A percentile compares a stretch with the other conserved stretches of the same genome.
These are phyloP conservation scores for Coriaria nepalensis DNA, from an alignment of 306 rosid species.

Conservation along the genomic window DNA sequence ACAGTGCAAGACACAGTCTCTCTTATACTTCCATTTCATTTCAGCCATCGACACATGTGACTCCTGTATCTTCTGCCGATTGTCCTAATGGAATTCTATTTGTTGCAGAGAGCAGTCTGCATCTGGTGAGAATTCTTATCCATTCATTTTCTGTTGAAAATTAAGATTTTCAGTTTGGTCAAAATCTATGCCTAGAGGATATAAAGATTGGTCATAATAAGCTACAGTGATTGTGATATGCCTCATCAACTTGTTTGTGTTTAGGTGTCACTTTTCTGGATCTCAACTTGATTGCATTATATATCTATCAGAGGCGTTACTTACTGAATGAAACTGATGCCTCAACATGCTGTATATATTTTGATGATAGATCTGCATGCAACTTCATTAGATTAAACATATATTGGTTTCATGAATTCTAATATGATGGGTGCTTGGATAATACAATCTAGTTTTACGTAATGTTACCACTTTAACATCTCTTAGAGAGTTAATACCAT, in stretches of 20 bases:
- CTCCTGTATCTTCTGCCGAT: constrained; percentile 74
- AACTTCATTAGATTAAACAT: background rate
- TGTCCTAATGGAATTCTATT: constrained; percentile 90
- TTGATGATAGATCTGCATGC: background rate
- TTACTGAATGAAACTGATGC: background rate
- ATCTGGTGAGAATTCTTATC: constrained; percentile 54
- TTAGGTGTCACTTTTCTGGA: background rate
- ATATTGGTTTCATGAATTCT: no score
- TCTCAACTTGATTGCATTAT: background rate
- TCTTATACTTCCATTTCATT: constrained; percentile 88
- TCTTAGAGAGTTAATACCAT: background rate
- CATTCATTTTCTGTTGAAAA: constrained; percentile 7
- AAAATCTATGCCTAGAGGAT: background rate
- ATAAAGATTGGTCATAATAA: background rate
- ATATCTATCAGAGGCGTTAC: background rate
- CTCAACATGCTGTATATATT: background rate
- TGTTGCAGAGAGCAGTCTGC: constrained; percentile 77
- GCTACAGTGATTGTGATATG: background rate
- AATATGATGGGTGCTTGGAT: no score
- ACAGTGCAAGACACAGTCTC: constrained; percentile 84
- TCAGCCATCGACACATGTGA: constrained; percentile 82
- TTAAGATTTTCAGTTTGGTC: constrained; percentile 2
- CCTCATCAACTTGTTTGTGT: background rate
- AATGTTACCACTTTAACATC: no score
- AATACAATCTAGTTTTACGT: no score